These are phyloP conservation scores for Vickermania ingenoplastis DNA, from an alignment of 208 protist species.

Conservation along the genomic window DNA sequence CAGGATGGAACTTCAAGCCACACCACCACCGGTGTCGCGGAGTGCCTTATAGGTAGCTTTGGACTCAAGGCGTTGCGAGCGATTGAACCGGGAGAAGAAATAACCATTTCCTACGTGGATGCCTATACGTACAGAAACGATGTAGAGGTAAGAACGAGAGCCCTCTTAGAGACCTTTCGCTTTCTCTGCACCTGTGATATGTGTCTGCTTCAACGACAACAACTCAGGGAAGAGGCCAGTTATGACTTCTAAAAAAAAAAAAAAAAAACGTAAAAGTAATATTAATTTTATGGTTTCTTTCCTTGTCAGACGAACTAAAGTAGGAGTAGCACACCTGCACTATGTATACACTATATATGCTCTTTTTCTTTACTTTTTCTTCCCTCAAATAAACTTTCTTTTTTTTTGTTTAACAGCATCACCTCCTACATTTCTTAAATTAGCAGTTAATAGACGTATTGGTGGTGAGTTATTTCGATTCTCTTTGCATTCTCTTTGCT, in stretches of 20 bases:
- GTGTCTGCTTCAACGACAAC: conserved; percentile 23
- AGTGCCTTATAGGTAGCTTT: conserved; percentile 16
- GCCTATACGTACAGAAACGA: conserved; percentile 30
- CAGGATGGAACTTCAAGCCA: not conserved
- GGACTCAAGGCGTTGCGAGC: conserved; percentile 38
- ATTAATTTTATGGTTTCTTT: not conserved
- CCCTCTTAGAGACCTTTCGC: conserved; percentile 54
- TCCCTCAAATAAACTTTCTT: not conserved
- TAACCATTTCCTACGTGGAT: conserved; percentile 81
- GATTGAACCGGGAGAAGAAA: conserved; percentile 58
- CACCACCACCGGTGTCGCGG: conserved; percentile 6
- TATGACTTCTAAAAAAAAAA: not conserved
- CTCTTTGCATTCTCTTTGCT: no score
- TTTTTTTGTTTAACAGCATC: conserved; percentile 1
- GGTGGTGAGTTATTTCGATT: no score
- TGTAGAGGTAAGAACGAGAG: conserved; percentile 19
- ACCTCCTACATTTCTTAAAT: no score
- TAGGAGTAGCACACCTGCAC: not conserved
- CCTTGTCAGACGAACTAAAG: not conserved
- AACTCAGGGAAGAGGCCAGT: not conserved
- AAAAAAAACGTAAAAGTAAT: conserved; percentile 5
- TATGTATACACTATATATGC: not conserved
- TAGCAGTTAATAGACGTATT: no score
- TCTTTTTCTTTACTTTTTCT: not conserved
- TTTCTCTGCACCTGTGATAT: conserved; percentile 56